phyloP scores from a whole-genome alignment of 1,139 yeast species.

The Suhomyces kunorum region DNA sequence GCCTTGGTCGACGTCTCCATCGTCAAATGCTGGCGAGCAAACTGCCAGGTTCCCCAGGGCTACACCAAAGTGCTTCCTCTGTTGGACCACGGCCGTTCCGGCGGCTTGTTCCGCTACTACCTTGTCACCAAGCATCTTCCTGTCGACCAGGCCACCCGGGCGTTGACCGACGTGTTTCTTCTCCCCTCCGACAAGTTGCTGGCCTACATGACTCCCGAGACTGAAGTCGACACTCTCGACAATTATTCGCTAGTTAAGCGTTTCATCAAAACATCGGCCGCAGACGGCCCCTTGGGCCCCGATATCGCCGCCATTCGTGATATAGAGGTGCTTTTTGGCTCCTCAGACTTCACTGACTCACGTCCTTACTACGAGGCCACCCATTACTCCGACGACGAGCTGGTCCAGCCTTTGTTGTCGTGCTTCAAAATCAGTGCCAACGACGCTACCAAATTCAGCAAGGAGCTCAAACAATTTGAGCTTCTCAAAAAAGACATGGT shows the following conservation, averaged over 20 bases:
- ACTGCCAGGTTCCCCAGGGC: conserved; percentile 17
- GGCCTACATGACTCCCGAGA: neutral
- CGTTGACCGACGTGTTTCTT: conserved; percentile 19
- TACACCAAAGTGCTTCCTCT: conserved; percentile 18
- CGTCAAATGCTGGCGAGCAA: conserved; percentile 15
- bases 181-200: conserved; percentile 4
- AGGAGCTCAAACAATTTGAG: conserved; percentile 10
- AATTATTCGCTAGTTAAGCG: conserved; percentile 10
- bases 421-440: conserved; percentile 12
- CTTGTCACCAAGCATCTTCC: conserved; percentile 16
- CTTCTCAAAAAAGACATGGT: conserved; percentile 6
- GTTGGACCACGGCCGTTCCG: conserved; percentile 11
- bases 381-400: conserved; percentile 8
- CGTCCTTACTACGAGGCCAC: conserved; percentile 14
- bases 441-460: conserved; percentile 10
- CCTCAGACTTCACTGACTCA: conserved; percentile 24
- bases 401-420: conserved; percentile 16
- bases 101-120: conserved; percentile 17
- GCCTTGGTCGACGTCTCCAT: conserved; percentile 16
- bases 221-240: conserved; percentile 9
- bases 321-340: conserved; percentile 31
- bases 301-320: conserved; percentile 23
- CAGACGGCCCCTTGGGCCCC: conserved; percentile 8
- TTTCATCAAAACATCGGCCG: conserved; percentile 13
- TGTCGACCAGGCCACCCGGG: conserved; percentile 14